Evolutionary conservation across 768 basidiomycete genomes (phyloP), one percentile per base, ranked within the genome.

Genomic region (Collybiopsis luxurians): DNA sequence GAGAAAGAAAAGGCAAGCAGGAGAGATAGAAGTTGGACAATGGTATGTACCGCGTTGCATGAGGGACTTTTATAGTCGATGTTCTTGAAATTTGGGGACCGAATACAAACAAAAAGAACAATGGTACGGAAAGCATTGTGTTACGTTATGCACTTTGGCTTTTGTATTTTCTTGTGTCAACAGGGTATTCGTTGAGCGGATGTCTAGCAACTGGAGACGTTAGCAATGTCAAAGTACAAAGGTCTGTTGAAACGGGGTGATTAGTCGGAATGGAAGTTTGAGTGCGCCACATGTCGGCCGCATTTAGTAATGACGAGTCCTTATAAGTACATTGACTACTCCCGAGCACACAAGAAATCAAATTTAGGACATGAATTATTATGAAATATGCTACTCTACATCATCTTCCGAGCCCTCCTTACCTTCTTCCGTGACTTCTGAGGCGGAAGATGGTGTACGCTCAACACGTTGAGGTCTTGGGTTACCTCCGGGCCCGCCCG

Each of bases 401-500:
- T 44, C 42, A 9, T 44, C 42, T 24, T n/a, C 42, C 42, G 17
- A n/a, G n/a, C 17, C 17, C 9, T 44, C 42, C 6, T 44, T 5
- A 17, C 23, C 23, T 44, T 44, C 42, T 6, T n/a, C 42, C 5
- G 17, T n/a, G n/a, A n/a, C n/a, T n/a, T n/a, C 7, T 44, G 42
- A 44, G 5, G 42, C 7, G 42, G 42, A 24, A n/a, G 17, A 44
- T n/a, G 24, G n/a, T 7, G 42, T 19, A 17, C n/a, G 24, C n/a
- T 44, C 17, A 17, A 44, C 17, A 7, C 23, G n/a, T 19, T 44
- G 17, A 9, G 17, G 17, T 24, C 42, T n/a, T 44, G 17, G 42
- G 9, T n/a, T 44, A n/a, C 42, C 47, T 61, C 65, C 12, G 71
- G 64, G 44, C 71, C 73, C 48, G 77, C 71, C 21, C 19, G 11